These are phyloP conservation scores for Eimeria praecox DNA, from an alignment of 169 alveolate genomes.

Conservation along the genomic window DNA sequence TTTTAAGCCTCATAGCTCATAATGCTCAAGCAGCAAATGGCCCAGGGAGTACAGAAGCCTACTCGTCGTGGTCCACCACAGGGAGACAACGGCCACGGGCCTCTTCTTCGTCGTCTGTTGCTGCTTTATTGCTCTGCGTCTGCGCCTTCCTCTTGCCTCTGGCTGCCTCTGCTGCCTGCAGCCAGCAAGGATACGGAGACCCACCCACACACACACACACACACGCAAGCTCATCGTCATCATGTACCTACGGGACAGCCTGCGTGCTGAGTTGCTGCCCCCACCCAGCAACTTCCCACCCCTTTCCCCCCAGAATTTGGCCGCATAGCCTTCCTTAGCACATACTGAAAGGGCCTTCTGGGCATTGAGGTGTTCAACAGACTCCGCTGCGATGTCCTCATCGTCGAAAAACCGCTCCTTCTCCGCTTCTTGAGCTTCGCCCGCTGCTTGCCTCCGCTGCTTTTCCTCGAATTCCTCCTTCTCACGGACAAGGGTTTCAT, in stretches of 20 bases:
- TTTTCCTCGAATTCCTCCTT: slow-evolving; percentile 59
- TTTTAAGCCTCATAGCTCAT: neutral
- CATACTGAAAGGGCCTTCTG: slow-evolving; percentile 53
- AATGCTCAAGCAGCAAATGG: neutral
- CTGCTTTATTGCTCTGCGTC: slow-evolving; percentile 44
- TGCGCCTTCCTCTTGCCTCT: slow-evolving; percentile 70
- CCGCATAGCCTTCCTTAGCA: neutral
- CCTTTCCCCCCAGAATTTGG: neutral
- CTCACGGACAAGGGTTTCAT: slow-evolving; percentile 65
- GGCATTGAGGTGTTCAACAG: slow-evolving; percentile 54
- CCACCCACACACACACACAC: neutral
- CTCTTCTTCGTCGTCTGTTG: slow-evolving; percentile 63
- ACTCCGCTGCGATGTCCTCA: slow-evolving; percentile 74
- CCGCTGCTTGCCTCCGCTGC: slow-evolving; percentile 49
- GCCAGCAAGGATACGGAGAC: neutral
- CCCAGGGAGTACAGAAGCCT: neutral
- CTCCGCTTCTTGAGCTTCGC: slow-evolving; percentile 36
- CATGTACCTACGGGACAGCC: neutral
- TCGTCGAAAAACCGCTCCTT: slow-evolving; percentile 67
- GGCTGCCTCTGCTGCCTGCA: slow-evolving; percentile 61
- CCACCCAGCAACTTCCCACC: neutral
- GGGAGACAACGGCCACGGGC: slow-evolving; percentile 50
- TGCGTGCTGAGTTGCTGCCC: neutral
- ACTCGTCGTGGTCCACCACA: slow-evolving; percentile 55
- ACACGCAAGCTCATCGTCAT: neutral